phyloP scores from a whole-genome alignment of 2,329 filamentous ascomycete genomes.

The Chrysosporium keratinophilum region DNA sequence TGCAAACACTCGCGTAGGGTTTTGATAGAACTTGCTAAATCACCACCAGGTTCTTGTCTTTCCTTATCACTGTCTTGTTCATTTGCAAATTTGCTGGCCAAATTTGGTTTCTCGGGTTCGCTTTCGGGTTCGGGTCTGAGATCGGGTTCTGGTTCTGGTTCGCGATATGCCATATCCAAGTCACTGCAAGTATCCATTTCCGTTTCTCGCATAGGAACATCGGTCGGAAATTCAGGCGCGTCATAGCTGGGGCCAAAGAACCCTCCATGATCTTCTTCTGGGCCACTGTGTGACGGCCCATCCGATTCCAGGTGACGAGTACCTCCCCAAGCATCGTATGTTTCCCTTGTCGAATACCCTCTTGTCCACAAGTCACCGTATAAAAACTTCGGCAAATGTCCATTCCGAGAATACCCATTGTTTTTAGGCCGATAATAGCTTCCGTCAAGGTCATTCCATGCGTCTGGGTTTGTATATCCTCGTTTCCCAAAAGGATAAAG shows the following conservation, averaged over 20 bases:
- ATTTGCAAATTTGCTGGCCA: background rate
- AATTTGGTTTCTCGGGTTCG: background rate
- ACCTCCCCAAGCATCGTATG: background rate
- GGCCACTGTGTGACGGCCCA: background rate
- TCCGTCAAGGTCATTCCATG: background rate
- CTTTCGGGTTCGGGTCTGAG: no score
- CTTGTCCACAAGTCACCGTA: background rate
- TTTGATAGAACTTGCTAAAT: conserved; percentile 2
- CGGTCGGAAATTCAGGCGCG: background rate
- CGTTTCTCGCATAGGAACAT: background rate
- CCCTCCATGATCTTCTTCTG: background rate
- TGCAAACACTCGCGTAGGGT: conserved; percentile 7
- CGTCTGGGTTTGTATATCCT: background rate
- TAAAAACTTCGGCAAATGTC: background rate
- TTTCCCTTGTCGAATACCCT: background rate
- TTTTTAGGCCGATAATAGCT: background rate
- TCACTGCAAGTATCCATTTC: background rate
- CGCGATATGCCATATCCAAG: conserved; percentile 1
- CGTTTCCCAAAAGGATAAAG: background rate
- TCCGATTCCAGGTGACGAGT: background rate
- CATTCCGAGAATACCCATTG: background rate
- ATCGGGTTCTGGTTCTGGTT: background rate
- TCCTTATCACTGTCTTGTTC: background rate
- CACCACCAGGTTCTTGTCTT: background rate
- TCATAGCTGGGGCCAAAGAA: background rate